Percentiles rank a stretch among this genome's conserved stretches.
Evolutionary conservation across 1,139 yeast species (phyloP).

Genomic region (Yarrowia galli): DNA sequence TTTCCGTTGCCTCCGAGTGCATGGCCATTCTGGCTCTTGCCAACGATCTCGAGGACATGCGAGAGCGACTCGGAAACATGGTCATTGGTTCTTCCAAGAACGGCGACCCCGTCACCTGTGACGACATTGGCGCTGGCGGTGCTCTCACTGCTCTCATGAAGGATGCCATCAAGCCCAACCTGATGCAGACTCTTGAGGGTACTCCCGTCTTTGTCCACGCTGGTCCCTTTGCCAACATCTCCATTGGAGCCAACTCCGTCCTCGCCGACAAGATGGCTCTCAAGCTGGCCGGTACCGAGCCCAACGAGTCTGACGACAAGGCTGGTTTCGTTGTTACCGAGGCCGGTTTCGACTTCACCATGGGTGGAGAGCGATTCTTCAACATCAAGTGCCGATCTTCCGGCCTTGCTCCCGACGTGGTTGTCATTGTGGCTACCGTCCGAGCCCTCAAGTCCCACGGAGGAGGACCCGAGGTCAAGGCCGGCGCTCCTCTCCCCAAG

Average conservation of each 20-base stretch:
- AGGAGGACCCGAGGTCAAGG: conserved; percentile 97
- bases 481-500: conserved; percentile 88
- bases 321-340: conserved; percentile 95
- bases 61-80: conserved; percentile 88
- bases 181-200: conserved; percentile 98
- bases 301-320: conserved; percentile 60
- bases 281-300: conserved; percentile 81
- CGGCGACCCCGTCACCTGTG: conserved; percentile 93
- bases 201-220: conserved; percentile 98
- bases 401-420: conserved; percentile 88
- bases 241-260: conserved; percentile 91
- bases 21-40: conserved; percentile 97
- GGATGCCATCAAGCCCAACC: conserved; percentile 96
- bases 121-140: conserved; percentile 97
- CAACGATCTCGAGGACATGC: conserved; percentile 82
- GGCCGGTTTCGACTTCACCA: conserved; percentile 98
- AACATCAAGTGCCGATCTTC: conserved; percentile 95
- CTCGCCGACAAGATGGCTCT: conserved; percentile 95
- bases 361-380: conserved; percentile 98
- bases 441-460: conserved; percentile 98
- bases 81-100: conserved; percentile 84
- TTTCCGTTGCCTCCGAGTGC: conserved; percentile 95
- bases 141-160: conserved; percentile 94
- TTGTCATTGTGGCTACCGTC: conserved; percentile 95
- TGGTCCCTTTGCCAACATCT: conserved; percentile 97